Conservation (phyloP, 768 basidiomycete genomes). For the Tulasnella sp. region DNA sequence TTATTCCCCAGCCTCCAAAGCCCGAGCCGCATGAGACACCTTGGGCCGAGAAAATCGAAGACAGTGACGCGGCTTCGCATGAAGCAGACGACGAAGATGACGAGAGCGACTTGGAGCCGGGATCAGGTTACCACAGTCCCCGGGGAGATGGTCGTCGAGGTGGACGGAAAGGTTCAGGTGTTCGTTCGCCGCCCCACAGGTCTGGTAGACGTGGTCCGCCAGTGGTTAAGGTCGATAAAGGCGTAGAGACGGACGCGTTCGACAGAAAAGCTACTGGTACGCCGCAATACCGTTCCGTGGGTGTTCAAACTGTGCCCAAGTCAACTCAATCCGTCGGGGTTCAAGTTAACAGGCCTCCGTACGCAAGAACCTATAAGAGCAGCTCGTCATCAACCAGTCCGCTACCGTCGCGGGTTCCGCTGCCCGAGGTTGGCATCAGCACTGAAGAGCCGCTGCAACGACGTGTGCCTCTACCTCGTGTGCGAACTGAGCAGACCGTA, state of each 20-base stretch:
- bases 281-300: slow-evolving; percentile 62
- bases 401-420: not conserved
- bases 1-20: slow-evolving; percentile 20
- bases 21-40: slow-evolving; percentile 37
- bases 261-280: slow-evolving; percentile 43
- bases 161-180: slow-evolving; percentile 37
- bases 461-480: not conserved
- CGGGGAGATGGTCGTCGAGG: slow-evolving; percentile 44
- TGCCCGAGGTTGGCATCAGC: not conserved
- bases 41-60: slow-evolving; percentile 44
- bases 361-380: slow-evolving; percentile 7
- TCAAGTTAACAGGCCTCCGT: slow-evolving; percentile 52
- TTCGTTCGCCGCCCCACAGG: slow-evolving; percentile 37
- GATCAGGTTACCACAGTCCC: slow-evolving; percentile 57
- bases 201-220: slow-evolving; percentile 15
- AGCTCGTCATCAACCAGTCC: slow-evolving; percentile 19
- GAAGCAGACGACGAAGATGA: slow-evolving; percentile 40
- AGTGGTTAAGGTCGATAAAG: slow-evolving; percentile 42
- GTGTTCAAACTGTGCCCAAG: slow-evolving; percentile 68
- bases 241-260: slow-evolving; percentile 33
- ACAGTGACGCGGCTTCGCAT: slow-evolving; percentile 49
- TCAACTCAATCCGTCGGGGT: slow-evolving; percentile 60
- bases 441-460: not conserved
- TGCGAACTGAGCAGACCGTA: slow-evolving; percentile 3
- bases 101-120: slow-evolving; percentile 42